phyloP scores from a whole-genome alignment of 305 asterid species.

The Fraxinus baroniana region DNA sequence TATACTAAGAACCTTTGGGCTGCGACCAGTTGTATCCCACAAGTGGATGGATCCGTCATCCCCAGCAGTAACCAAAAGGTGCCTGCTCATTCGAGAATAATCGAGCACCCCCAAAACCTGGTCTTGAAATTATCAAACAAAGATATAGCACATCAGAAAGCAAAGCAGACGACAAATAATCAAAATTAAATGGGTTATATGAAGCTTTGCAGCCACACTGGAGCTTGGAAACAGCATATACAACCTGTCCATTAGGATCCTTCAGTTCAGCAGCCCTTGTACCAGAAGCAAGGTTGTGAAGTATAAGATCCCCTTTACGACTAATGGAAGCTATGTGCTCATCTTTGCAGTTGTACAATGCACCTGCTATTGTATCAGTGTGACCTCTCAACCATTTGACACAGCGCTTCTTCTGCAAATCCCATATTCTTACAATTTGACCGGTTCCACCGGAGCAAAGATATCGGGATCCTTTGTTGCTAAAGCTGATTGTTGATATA shows the following conservation, averaged over 20 bases:
- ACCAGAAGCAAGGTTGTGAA: slow-evolving; percentile 98
- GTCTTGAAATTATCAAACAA: slow-evolving; percentile 35
- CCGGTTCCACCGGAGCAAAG: slow-evolving; percentile 96
- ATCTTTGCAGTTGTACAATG: slow-evolving; percentile 93
- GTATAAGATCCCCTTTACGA: slow-evolving; percentile 88
- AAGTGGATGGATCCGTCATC: slow-evolving; percentile 97
- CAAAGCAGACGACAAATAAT: slow-evolving; percentile 19
- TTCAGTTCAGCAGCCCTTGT: slow-evolving; percentile 88
- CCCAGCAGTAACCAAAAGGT: slow-evolving; percentile 96
- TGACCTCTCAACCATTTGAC: slow-evolving; percentile 98
- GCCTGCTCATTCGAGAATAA: slow-evolving; percentile 95
- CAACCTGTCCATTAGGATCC: slow-evolving; percentile 97
- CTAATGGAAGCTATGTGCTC: slow-evolving; percentile 97
- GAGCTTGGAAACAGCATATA: slow-evolving; percentile 20
- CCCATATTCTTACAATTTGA: slow-evolving; percentile 96
- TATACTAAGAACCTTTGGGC: slow-evolving; percentile 71
- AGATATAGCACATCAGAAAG: slow-evolving; percentile 18
- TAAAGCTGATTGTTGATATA: slow-evolving; percentile 84
- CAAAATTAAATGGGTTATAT: slow-evolving; percentile 21
- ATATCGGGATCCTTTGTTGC: slow-evolving; percentile 93
- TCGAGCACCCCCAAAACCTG: slow-evolving; percentile 97
- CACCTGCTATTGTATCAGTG: slow-evolving; percentile 81
- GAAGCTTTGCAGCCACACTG: slow-evolving; percentile 21
- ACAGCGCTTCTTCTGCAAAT: slow-evolving; percentile 90
- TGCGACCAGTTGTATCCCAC: slow-evolving; percentile 98